Evolutionary conservation across 2,329 filamentous ascomycete species (phyloP).

Genomic region (Ophiostoma populinum): DNA sequence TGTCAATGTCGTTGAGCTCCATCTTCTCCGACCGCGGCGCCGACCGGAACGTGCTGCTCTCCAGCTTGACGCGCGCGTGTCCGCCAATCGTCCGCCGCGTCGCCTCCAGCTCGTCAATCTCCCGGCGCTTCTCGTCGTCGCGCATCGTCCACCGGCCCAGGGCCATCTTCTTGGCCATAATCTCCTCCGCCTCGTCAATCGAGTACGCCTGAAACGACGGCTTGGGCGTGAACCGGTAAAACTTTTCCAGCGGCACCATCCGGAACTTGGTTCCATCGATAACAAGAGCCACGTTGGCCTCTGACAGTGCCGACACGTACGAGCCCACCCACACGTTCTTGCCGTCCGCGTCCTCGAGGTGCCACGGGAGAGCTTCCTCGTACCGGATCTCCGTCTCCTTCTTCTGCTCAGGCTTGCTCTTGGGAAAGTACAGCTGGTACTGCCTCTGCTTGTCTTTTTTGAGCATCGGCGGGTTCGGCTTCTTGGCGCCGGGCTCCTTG

Average conservation of each 20-base stretch:
- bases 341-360: slow-evolving; percentile 88
- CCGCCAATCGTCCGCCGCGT: slow-evolving; percentile 34
- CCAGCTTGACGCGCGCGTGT: slow-evolving; percentile 45
- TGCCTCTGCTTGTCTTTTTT: slow-evolving; percentile 49
- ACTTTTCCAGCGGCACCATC: slow-evolving; percentile 87
- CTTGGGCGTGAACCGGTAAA: slow-evolving; percentile 75
- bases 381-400: slow-evolving; percentile 61
- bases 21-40: slow-evolving; percentile 45
- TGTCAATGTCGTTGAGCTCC: slow-evolving; percentile 53
- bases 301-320: slow-evolving; percentile 77
- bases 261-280: slow-evolving; percentile 55
- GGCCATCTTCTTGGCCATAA: slow-evolving; percentile 63
- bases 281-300: slow-evolving; percentile 65
- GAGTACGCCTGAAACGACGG: slow-evolving; percentile 62
- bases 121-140: slow-evolving; percentile 40
- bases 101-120: slow-evolving; percentile 43
- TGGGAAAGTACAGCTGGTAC: slow-evolving; percentile 69
- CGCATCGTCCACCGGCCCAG: slow-evolving; percentile 68
- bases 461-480: slow-evolving; percentile 24
- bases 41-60: slow-evolving; percentile 45
- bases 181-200: slow-evolving; percentile 70
- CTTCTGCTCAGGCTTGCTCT: slow-evolving; percentile 62
- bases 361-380: slow-evolving; percentile 91
- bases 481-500: slow-evolving; percentile 34
- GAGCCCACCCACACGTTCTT: slow-evolving; percentile 88